Evolutionary conservation across 257 asterid species (phyloP), one percentile per base, ranked within the genome.

Genomic region (Thymus mandschuricus): DNA sequence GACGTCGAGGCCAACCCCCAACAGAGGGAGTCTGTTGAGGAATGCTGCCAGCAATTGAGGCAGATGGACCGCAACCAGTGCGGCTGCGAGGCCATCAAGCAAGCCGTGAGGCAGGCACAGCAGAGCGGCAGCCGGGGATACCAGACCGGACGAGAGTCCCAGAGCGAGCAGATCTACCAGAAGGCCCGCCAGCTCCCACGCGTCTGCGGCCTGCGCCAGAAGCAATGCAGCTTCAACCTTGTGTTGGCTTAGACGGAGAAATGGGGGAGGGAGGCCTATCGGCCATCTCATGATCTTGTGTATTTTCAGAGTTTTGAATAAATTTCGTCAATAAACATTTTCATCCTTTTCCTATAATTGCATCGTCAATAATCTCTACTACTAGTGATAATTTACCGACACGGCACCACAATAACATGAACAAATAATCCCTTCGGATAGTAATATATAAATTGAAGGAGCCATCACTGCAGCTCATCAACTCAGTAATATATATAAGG

Each of bases 81-180:
- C 81, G 59, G 78, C 1, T 86, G 88, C 31, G 79, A 80, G 5
- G 86, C 86, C 33, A 74, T 86, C 48, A 76, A 29, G 72, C 69
- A 70, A 0, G 81, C 73, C 1, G 78, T 71, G 10, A 73, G 21
- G 62, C 41, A 57, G 40, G 63, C n/a, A 1, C 41, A 29, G 40
- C 62, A 57, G 27, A 4, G 29, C 15, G 28, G 44, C 9, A 5
- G 64, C 10, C 1, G 28, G 4, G 13, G 27, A 27, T 58, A 30
- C 64, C 64, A 31, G 5, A 58, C 64, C 43, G 43, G 63, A 2
- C 43, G 21, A 21, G 21, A 21, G 21, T 21, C 21, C 21, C 21
- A 11, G 15, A 51, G 58, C 58, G 58, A 52, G 58, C 58, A 52
- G 58, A 15, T 52, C 11, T 52, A 52, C 58, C 31, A 52, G 58